These are phyloP conservation scores for Pythium chondricola DNA, from an alignment of 352 stramenopile species.

Conservation along the genomic window DNA sequence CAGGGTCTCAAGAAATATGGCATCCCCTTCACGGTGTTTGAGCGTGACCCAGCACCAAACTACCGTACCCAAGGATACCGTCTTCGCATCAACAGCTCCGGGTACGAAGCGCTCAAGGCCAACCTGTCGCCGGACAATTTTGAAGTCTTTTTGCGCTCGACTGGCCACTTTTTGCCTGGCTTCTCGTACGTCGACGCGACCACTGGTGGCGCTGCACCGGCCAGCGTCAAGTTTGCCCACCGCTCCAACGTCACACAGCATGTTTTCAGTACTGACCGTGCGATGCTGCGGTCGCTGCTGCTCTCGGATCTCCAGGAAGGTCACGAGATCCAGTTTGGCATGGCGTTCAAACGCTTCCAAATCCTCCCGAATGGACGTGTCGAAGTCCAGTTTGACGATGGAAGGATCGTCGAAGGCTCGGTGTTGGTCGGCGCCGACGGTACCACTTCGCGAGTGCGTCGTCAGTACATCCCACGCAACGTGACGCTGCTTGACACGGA, in stretches of 20 bases:
- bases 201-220: slow-evolving; percentile 9
- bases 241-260: background rate
- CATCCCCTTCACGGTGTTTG: slow-evolving; percentile 63
- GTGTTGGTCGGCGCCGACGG: slow-evolving; percentile 52
- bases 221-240: slow-evolving; percentile 2
- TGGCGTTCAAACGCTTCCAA: slow-evolving; percentile 46
- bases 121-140: slow-evolving; percentile 34
- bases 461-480: slow-evolving; percentile 43
- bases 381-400: slow-evolving; percentile 52
- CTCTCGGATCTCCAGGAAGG: slow-evolving; percentile 37
- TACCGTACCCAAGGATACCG: slow-evolving; percentile 50
- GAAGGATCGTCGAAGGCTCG: slow-evolving; percentile 32
- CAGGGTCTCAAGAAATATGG: slow-evolving; percentile 53
- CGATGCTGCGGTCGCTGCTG: slow-evolving; percentile 19
- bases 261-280: slow-evolving; percentile 19
- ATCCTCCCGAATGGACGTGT: slow-evolving; percentile 36
- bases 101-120: slow-evolving; percentile 46
- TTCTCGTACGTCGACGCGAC: slow-evolving; percentile 35
- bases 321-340: slow-evolving; percentile 39
- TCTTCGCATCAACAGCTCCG: slow-evolving; percentile 41
- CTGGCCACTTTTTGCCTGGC: slow-evolving; percentile 35
- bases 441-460: slow-evolving; percentile 48
- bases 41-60: slow-evolving; percentile 48
- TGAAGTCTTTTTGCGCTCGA: slow-evolving; percentile 38
- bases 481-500: slow-evolving; percentile 54